phyloP scores from a whole-genome alignment of 73 alveolate genomes.

The Paramecium sexaurelia region DNA sequence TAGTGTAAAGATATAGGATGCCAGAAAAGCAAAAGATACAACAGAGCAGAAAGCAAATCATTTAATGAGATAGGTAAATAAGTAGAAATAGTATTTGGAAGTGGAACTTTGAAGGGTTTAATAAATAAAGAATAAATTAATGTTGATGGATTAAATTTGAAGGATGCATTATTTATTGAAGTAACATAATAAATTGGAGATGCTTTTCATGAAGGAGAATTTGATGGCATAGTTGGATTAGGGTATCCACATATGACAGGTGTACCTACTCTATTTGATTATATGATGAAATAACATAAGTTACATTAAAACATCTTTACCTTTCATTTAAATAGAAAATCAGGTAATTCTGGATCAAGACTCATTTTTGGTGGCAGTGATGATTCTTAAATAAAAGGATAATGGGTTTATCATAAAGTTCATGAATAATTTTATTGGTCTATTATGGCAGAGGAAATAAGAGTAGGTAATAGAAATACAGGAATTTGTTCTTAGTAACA shows the following conservation, averaged over 20 bases:
- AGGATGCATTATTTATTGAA: conserved; percentile 63
- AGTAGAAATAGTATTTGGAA: conserved; percentile 63
- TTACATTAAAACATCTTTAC: conserved; percentile 59
- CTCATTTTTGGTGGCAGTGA: conserved; percentile 64
- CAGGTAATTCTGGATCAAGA: conserved; percentile 61
- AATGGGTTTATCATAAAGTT: conserved; percentile 56
- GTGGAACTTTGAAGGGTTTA: conserved; percentile 65
- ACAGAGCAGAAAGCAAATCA: conserved; percentile 39
- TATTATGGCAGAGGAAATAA: conserved; percentile 63
- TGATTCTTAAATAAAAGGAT: conserved; percentile 42
- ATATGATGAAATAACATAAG: conserved; percentile 44
- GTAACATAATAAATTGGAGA: conserved; percentile 63
- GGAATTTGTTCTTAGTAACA: conserved; percentile 47
- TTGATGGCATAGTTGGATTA: conserved; percentile 71
- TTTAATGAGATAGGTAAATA: conserved; percentile 56
- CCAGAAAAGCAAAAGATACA: conserved; percentile 21
- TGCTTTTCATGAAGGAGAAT: conserved; percentile 45
- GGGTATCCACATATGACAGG: conserved; percentile 64
- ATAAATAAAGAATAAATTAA: conserved; percentile 57
- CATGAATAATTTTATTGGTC: conserved; percentile 71
- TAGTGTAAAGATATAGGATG: conserved; percentile 57
- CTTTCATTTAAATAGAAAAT: conserved; percentile 60
- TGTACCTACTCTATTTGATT: conserved; percentile 61
- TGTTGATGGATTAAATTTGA: conserved; percentile 57
- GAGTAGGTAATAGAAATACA: conserved; percentile 57